Conservation (phyloP, 192 early-diverging fungal species). For the Backusella luteola region DNA sequence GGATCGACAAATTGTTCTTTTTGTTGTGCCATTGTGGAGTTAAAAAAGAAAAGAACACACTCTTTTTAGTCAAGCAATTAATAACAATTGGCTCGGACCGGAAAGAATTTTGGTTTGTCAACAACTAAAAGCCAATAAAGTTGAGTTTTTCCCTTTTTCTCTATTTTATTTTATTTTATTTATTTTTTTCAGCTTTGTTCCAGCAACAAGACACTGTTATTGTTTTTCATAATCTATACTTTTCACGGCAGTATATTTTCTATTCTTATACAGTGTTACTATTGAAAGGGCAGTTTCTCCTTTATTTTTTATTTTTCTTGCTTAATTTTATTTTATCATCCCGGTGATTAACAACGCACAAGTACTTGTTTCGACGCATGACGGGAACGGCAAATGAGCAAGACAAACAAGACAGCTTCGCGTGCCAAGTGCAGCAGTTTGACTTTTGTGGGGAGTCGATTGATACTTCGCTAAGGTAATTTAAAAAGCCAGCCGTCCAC, state of each 20-base stretch:
- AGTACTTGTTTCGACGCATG: neutral
- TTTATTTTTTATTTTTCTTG: neutral
- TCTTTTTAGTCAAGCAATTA: no score
- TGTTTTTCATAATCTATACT: no score
- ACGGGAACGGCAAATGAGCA: neutral
- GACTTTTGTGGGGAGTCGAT: slow-evolving; percentile 37
- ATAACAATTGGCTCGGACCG: no score
- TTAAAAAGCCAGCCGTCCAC: neutral
- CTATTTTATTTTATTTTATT: neutral
- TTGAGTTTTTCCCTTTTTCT: neutral
- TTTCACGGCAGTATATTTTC: no score
- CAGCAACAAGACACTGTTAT: no score
- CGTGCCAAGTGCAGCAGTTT: slow-evolving; percentile 23
- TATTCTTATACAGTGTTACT: no score
- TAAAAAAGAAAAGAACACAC: no score
- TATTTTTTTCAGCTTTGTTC: neutral
- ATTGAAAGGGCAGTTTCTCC: neutral
- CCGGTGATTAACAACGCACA: neutral
- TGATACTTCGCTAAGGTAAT: slow-evolving; percentile 38
- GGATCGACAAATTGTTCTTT: neutral
- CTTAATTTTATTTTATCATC: neutral
- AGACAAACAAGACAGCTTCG: neutral
- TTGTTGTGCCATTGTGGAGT: neutral
- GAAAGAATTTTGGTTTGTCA: no score
- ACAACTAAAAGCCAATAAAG: neutral